Conservation (phyloP, 805 yeast genomes). For the Teunomyces aglyptinius region DNA sequence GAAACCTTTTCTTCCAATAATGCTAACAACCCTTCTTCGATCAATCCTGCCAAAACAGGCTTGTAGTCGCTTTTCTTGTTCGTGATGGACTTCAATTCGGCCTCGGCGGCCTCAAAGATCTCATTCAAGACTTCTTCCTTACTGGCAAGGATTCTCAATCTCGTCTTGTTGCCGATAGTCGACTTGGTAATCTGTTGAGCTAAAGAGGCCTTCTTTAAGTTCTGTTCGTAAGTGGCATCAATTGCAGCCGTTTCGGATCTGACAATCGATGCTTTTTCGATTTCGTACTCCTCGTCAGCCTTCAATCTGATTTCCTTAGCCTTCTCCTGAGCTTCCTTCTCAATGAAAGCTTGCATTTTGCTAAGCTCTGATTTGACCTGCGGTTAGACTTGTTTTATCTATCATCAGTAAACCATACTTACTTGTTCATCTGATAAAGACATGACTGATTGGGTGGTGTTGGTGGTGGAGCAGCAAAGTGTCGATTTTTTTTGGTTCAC, state of each 20-base stretch:
- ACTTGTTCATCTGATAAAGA: slow-evolving; percentile 33
- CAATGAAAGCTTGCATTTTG: slow-evolving; percentile 98
- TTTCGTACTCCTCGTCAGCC: slow-evolving; percentile 98
- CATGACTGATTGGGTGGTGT: slow-evolving; percentile 13
- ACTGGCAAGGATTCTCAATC: slow-evolving; percentile 84
- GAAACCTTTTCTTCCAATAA: slow-evolving; percentile 69
- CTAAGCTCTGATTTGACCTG: slow-evolving; percentile 92
- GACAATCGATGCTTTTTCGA: slow-evolving; percentile 93
- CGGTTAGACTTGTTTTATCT: background rate
- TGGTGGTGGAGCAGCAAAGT: slow-evolving; percentile 4
- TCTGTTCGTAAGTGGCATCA: slow-evolving; percentile 74
- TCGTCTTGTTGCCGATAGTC: slow-evolving; percentile 90
- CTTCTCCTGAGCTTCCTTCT: slow-evolving; percentile 98
- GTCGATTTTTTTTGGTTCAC: slow-evolving; percentile 9
- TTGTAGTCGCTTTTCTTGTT: slow-evolving; percentile 59
- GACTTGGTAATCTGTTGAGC: slow-evolving; percentile 95
- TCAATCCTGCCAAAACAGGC: slow-evolving; percentile 68
- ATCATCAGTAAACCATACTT: slow-evolving; percentile 10
- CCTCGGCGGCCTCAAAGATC: slow-evolving; percentile 69
- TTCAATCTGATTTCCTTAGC: slow-evolving; percentile 93
- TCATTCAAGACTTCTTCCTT: slow-evolving; percentile 73
- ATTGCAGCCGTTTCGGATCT: slow-evolving; percentile 88
- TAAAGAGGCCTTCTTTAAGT: slow-evolving; percentile 85
- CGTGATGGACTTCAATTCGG: slow-evolving; percentile 57
- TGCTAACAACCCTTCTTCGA: slow-evolving; percentile 70